A percentile compares a stretch with the other conserved stretches of the same genome.
Conservation (phyloP, 371 early-diverging fungal genomes). For the Rhizomucor pusillus region DNA sequence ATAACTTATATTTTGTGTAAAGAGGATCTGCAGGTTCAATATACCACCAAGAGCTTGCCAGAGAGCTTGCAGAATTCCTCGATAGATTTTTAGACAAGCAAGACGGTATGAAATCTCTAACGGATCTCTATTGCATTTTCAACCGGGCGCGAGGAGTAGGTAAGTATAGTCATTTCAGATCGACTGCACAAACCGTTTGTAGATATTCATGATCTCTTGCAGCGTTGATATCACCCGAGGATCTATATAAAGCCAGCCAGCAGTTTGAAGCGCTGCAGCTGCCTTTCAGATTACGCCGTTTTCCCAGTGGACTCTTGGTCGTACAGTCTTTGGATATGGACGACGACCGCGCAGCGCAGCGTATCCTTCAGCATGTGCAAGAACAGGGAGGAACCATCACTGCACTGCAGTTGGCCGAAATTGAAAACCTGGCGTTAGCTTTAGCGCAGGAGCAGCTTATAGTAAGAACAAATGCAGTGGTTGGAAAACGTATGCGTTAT, state of each 20-base stretch:
- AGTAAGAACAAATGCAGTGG: slow-evolving; percentile 30
- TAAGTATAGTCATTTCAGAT: slow-evolving; percentile 27
- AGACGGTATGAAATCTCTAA: slow-evolving; percentile 77
- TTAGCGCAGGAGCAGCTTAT: slow-evolving; percentile 76
- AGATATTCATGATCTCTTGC: neutral
- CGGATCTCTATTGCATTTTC: slow-evolving; percentile 89
- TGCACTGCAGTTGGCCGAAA: slow-evolving; percentile 67
- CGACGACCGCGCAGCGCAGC: slow-evolving; percentile 66
- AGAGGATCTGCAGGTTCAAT: slow-evolving; percentile 82
- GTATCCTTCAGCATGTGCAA: slow-evolving; percentile 57
- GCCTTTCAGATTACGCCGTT: slow-evolving; percentile 72
- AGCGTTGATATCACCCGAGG: slow-evolving; percentile 86
- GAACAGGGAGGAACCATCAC: slow-evolving; percentile 53
- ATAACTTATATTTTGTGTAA: neutral
- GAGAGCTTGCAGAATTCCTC: slow-evolving; percentile 82
- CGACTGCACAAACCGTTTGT: neutral
- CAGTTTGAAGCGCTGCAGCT: slow-evolving; percentile 65
- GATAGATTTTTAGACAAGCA: slow-evolving; percentile 55
- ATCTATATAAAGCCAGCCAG: slow-evolving; percentile 72
- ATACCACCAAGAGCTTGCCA: slow-evolving; percentile 81
- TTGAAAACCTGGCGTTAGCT: slow-evolving; percentile 63
- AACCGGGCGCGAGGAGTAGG: slow-evolving; percentile 89
- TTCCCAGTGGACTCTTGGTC: slow-evolving; percentile 76
- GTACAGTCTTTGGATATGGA: slow-evolving; percentile 70
- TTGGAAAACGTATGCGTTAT: neutral